Conservation (phyloP, 441 rosid genomes). For the Pelargonium citronellum region DNA sequence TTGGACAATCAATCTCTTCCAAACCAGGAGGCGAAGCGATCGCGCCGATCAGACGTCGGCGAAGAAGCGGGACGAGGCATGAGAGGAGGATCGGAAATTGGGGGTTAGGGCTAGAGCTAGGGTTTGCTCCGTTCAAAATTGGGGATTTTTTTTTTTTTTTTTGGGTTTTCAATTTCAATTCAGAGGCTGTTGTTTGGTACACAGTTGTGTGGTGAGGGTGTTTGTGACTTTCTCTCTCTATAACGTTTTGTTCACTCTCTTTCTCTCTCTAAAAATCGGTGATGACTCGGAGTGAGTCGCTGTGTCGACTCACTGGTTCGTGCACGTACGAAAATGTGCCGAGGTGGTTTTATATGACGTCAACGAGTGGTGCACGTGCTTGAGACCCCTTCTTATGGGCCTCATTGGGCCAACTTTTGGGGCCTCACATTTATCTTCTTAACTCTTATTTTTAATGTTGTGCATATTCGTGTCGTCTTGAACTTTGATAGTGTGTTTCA, state of each 20-base stretch:
- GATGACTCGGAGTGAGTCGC: too few species aligned
- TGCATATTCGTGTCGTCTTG: too few species aligned
- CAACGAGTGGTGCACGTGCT: too few species aligned
- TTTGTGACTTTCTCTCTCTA: neutral
- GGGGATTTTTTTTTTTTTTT: conserved; percentile 35
- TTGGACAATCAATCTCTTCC: neutral
- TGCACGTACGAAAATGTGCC: too few species aligned
- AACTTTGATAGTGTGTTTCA: too few species aligned
- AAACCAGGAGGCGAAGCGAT: conserved; percentile 13
- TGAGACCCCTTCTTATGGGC: too few species aligned
- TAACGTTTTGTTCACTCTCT: neutral
- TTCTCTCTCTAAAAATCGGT: neutral
- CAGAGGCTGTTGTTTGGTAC: neutral
- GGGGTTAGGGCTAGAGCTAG: conserved; percentile 35
- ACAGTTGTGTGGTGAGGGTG: neutral
- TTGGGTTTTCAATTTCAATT: conserved; percentile 26
- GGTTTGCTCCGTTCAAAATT: conserved; percentile 53
- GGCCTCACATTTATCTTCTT: too few species aligned
- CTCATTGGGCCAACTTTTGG: too few species aligned
- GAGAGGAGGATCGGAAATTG: conserved; percentile 25
- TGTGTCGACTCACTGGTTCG: too few species aligned
- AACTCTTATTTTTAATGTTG: too few species aligned
- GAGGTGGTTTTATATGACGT: too few species aligned
- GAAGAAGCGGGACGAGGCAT: conserved; percentile 27
- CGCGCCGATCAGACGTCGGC: conserved; percentile 39